Base-by-base conservation (phyloP, 441 rosid genomes). In the Manihot esculenta region DNA sequence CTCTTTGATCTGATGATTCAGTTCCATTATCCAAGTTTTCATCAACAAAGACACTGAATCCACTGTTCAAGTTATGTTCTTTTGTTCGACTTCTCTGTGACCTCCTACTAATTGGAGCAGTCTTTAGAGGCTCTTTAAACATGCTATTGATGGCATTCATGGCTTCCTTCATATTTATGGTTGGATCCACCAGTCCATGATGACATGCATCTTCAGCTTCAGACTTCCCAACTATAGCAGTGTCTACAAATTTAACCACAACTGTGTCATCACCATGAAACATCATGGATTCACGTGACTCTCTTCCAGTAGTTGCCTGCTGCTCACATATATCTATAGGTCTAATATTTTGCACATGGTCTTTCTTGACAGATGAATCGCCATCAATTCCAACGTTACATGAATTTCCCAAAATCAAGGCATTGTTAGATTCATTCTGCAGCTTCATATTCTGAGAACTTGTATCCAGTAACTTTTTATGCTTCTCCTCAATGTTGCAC, bases 111-210 rank as follows among this genome's bases (percentile, higher is more conserved):
- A 77, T 64, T 64, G 87, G 84, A 78, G 81, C 86, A 62, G 78
- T 76, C 75, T 90, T 97, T 51, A 90, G 62, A 68, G 98, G 98
- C 81, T 94, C 92, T 69, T 83, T 72, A 81, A 90, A 92, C 99
- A 92, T 89, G 85, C 78, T 77, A 72, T 89, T 88, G 77, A 89
- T 89, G 62, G 82, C 90, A 79, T 88, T 84, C 86, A 90, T 86
- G 64, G 97, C 97, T 83, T 94, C 97, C 79, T 88, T 89, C 90
- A 83, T 81, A 77, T 86, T 88, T 72, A 94, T 75, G 10, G 96
- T 94, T 41, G 96, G 97, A 62, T 92, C 97, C 75, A 89, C 91
- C 64, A 92, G 78, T 79, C 97, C 94, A 80, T 89, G 97, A 85
- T 90, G 97, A 76, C 91, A 83, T 50, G 88, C 94, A 77, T 88